Evolutionary conservation across 495 filamentous ascomycete species (phyloP), one percentile per base, ranked within the genome.

Genomic region (Penicillium silybi): DNA sequence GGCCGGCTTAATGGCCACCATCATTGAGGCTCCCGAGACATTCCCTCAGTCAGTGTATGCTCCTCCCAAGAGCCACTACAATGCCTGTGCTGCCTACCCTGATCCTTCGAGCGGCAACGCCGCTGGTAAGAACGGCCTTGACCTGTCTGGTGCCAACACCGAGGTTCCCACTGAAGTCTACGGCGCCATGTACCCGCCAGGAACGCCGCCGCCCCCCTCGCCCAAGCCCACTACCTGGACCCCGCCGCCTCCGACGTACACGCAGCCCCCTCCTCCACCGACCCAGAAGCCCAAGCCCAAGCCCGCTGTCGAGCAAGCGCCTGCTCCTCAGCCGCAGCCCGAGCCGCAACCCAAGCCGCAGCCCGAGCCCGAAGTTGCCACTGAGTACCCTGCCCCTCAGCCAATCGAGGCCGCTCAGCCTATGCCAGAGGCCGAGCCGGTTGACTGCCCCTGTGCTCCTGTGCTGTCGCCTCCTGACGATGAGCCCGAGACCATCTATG

Each of bases 1-100:
- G 53, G 82, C 81, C 59, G 89, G 89, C 19, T 75, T 93, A 18
- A 81, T 80, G 1, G 85, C 82, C 15, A 87, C 81, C 8, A 71
- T 92, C 25, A 80, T 93, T 59, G 88, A 91, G 68, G 63, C 63
- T 4, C 63, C 63, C 1, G 63, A 66, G 52, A 63, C 60, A 6
- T 63, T 66, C 61, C 53, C 57, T 1, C 10, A 57, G 2, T 56
- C 52, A 9, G 4, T 52, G 38, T 39, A 46, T 1, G 52, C 63
- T 37, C 60, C 61, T 16, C 59, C 59, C 6, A 43, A 61, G 41
- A 61, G 57, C 38, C 63, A 66, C 41, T 61, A 58, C 15, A 27
- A 61, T 8, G 47, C 40, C 11, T 66, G 63, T 38, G 54, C 52
- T 15, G 55, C 60, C 18, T 66, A 61, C 23, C 63, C 63, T 13